phyloP scores from a whole-genome alignment of 148 eudicot genomes.

The Chenopodium quinoa region DNA sequence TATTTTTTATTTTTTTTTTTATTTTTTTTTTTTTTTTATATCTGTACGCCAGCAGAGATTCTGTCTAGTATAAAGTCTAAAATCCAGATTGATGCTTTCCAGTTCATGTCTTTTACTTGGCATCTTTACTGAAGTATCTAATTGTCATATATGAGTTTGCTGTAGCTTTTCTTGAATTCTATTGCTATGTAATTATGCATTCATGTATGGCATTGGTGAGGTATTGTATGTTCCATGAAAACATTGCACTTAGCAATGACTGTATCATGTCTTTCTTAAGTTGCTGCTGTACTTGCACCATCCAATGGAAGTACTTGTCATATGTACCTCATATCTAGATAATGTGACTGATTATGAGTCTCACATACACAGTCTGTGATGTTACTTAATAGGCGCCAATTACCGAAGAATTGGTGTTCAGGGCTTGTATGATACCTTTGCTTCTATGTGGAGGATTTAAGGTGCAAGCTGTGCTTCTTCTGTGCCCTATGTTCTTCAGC shows the following conservation, averaged over 20 bases:
- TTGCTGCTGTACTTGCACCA: background rate
- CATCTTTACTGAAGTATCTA: background rate
- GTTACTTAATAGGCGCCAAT: constrained; percentile 71
- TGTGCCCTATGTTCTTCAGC: constrained; percentile 90
- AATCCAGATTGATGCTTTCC: background rate
- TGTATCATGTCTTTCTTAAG: too few species aligned
- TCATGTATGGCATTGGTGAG: background rate
- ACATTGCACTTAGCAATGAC: background rate
- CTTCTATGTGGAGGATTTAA: constrained; percentile 89
- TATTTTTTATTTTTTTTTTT: too few species aligned
- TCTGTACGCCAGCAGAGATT: background rate
- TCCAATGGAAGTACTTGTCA: background rate
- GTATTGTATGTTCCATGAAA: background rate
- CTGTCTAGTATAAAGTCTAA: background rate
- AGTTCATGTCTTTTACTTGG: background rate
- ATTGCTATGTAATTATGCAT: background rate
- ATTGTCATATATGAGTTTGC: background rate
- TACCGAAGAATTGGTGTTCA: constrained; percentile 92
- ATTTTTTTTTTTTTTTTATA: background rate
- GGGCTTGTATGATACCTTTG: constrained; percentile 97
- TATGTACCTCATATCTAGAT: background rate
- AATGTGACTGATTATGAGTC: background rate
- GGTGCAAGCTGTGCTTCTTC: constrained; percentile 53
- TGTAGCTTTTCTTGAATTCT: background rate
- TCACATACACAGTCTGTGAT: constrained; percentile 11